Evolutionary conservation across 2,329 filamentous ascomycete genomes (phyloP), one percentile per base, ranked within the genome.

Genomic region (Cercospora sp.): DNA sequence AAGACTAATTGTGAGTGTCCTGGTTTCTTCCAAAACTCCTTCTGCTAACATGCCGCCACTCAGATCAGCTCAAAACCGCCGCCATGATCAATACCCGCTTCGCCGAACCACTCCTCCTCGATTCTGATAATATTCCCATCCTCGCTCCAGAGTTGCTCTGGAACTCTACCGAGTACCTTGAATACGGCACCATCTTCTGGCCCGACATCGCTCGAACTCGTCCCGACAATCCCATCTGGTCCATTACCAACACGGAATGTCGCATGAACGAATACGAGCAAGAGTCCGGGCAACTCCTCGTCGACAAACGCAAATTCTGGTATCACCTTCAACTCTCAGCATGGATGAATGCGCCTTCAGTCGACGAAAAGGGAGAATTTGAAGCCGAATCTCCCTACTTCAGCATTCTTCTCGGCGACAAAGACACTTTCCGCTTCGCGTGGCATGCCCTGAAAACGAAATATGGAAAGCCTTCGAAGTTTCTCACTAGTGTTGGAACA

Each of bases 301-400:
- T 80, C 24, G 77, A 80, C 71, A 80, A 80, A 71, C 67, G 68
- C 6, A 74, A 73, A 21, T 80, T 75, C 71, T 80, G 76, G 73
- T 80, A 80, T 67, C 79, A 80, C 68, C 71, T 80, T 2, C 77
- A 79, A 66, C 75, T 80, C 10, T 77, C 79, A 12, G 74, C 74
- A 7, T 80, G 75, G 75, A 73, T 79, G 55, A 77, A 75, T 69
- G 74, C 74, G 37, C 66, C 73, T 16, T 69, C 74, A 4, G 67
- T 53, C 28, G 65, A 71, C 13, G 49, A 59, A 13, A 59, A 58
- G 4, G 62, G 62, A 10, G 26, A 40, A 3, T 64, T 49, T 24
- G 61, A 61, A 13, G 37, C 37, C 24, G 60, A 68, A n/a, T 63
- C 66, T 45, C 73, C 71, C 59, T 79, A 77, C 70, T 72, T 74